Percentiles rank a stretch among this genome's conserved stretches.
phyloP scores from a whole-genome alignment of 306 rosid species.

The Gastrolobium bilobum region DNA sequence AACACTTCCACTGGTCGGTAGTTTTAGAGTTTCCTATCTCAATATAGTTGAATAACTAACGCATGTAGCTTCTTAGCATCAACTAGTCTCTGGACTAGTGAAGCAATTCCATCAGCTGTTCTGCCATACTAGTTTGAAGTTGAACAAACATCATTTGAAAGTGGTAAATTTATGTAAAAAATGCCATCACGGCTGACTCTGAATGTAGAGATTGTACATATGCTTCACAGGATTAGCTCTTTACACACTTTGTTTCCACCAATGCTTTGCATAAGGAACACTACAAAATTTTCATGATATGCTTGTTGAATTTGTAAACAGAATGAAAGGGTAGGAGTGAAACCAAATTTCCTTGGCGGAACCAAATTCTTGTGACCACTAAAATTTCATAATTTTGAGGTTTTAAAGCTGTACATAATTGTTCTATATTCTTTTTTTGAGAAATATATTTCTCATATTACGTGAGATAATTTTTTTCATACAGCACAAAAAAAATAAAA shows the following conservation, averaged over 20 bases:
- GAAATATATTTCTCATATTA: too few species aligned
- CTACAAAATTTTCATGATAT: too few species aligned
- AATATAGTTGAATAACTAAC: slow-evolving; percentile 28
- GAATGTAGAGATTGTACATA: slow-evolving; percentile 50
- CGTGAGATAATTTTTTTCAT: too few species aligned
- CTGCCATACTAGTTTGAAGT: slow-evolving; percentile 31
- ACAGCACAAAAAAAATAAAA: too few species aligned
- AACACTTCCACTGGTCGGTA: slow-evolving; percentile 52
- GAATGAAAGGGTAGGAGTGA: background rate
- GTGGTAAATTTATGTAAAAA: slow-evolving; percentile 27
- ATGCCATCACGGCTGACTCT: slow-evolving; percentile 28
- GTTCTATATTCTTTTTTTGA: background rate
- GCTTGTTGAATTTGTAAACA: background rate
- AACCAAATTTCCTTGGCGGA: background rate
- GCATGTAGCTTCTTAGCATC: slow-evolving; percentile 25
- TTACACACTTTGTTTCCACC: slow-evolving; percentile 2
- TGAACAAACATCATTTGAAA: slow-evolving; percentile 23
- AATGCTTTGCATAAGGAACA: slow-evolving; percentile 20
- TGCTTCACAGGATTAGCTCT: slow-evolving; percentile 33
- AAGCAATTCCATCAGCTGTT: slow-evolving; percentile 29
- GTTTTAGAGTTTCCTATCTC: slow-evolving; percentile 38
- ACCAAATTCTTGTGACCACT: background rate
- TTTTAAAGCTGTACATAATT: background rate
- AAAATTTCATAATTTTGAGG: background rate
- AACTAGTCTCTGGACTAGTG: slow-evolving; percentile 39